These are phyloP conservation scores for Amylostereum chailletii DNA, from an alignment of 1,284 basidiomycete genomes.

Conservation along the genomic window DNA sequence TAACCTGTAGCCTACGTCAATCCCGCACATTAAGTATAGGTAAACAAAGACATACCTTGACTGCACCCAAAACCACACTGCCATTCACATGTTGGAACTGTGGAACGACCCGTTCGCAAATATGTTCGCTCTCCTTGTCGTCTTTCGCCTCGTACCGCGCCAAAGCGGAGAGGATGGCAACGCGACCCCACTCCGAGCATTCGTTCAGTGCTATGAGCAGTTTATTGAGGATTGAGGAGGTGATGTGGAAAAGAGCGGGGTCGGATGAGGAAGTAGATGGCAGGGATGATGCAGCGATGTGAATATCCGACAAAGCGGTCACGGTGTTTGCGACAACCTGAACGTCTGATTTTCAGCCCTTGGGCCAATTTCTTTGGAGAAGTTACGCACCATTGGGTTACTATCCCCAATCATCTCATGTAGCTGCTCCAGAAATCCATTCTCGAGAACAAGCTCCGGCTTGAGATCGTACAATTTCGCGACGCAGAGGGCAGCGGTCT, in stretches of 20 bases:
- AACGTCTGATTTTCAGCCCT: conserved; percentile 10
- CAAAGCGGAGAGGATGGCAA: conserved; percentile 85
- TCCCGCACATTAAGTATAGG: conserved; percentile 1
- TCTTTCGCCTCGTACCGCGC: conserved; percentile 79
- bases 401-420: conserved; percentile 90
- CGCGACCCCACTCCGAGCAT: conserved; percentile 98
- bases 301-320: conserved; percentile 91
- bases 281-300: conserved; percentile 52
- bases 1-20: conserved; percentile 46
- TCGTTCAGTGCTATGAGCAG: conserved; percentile 94
- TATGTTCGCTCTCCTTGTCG: conserved; percentile 94
- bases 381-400: conserved; percentile 82
- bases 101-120: conserved; percentile 96
- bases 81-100: conserved; percentile 98
- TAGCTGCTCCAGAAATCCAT: conserved; percentile 87
- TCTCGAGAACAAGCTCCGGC: conserved; percentile 90
- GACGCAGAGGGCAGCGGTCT: conserved; percentile 93
- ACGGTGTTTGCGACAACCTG: conserved; percentile 96
- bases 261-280: conserved; percentile 48
- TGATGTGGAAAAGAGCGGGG: conserved; percentile 75
- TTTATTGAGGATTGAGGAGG: conserved; percentile 76
- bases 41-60: conserved; percentile 55
- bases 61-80: conserved; percentile 88
- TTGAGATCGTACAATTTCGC: conserved; percentile 97
- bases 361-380: conserved; percentile 6